These are phyloP conservation scores for Lactarius quietus DNA, from an alignment of 768 basidiomycete genomes.

Conservation along the genomic window DNA sequence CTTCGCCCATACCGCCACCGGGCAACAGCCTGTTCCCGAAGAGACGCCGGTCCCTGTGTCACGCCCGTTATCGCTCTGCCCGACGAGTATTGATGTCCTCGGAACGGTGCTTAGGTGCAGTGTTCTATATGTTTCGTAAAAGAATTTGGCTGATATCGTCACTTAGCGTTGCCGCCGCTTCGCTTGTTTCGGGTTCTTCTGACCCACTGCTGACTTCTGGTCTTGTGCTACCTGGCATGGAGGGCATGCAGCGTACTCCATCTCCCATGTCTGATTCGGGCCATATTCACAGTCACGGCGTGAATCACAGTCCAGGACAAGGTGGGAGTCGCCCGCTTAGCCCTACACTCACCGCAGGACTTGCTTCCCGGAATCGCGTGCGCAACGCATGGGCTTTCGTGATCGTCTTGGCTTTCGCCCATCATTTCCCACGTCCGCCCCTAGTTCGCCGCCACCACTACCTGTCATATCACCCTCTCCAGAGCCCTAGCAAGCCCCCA, in stretches of 20 bases:
- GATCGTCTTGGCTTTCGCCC: conserved; percentile 55
- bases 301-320: not conserved
- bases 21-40: conserved; percentile 6
- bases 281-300: not conserved
- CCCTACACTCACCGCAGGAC: conserved; percentile 41
- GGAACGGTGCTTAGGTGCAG: conserved; percentile 77
- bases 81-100: conserved; percentile 76
- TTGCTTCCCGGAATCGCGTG: conserved; percentile 41
- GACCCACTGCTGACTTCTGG: conserved; percentile 60
- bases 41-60: conserved; percentile 17
- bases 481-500: conserved; percentile 8
- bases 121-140: not conserved
- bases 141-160: conserved; percentile 1
- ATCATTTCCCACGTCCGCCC: conserved; percentile 1
- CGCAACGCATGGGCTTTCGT: conserved; percentile 65
- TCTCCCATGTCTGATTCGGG: not conserved
- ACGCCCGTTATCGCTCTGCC: conserved; percentile 43
- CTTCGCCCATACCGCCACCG: conserved; percentile 14
- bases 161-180: conserved; percentile 77
- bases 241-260: conserved; percentile 13
- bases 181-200: conserved; percentile 69
- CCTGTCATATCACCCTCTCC: not conserved
- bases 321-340: conserved; percentile 36
- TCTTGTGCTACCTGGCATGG: conserved; percentile 39
- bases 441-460: not conserved